A percentile compares a stretch with the other conserved stretches of the same genome.
These are phyloP conservation scores for Solanum habrochaites DNA, from an alignment of 257 asterid genomes.

Conservation along the genomic window DNA sequence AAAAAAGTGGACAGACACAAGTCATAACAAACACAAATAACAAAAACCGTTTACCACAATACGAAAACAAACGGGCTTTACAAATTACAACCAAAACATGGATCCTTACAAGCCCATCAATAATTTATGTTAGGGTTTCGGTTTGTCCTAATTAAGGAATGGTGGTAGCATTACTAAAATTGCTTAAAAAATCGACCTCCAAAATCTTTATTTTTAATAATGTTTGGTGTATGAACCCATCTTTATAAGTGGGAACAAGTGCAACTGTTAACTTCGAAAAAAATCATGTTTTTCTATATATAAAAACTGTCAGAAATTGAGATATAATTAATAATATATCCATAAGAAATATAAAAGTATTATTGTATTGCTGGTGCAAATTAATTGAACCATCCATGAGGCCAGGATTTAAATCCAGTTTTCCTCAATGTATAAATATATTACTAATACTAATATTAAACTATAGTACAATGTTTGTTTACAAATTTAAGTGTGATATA, in stretches of 20 bases:
- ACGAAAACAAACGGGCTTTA: neutral
- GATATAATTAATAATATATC: too few relatives aligned
- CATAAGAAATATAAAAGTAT: too few relatives aligned
- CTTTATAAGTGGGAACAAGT: too few relatives aligned
- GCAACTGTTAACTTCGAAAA: rapidly evolving
- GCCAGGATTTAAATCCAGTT: rapidly evolving
- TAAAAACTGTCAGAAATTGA: too few relatives aligned
- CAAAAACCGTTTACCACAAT: neutral
- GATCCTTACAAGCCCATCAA: neutral
- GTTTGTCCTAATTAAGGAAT: neutral
- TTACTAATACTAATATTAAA: neutral
- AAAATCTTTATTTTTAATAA: too few relatives aligned
- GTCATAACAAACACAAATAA: neutral
- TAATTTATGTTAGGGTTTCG: neutral
- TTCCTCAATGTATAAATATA: neutral
- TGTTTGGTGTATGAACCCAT: too few relatives aligned
- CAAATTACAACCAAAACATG: neutral
- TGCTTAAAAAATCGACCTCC: neutral
- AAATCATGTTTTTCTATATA: too few relatives aligned
- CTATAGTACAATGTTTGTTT: neutral
- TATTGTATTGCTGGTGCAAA: too few relatives aligned
- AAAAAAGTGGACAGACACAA: neutral
- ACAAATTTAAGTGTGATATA: neutral
- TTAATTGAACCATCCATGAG: too few relatives aligned
- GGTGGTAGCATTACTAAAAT: neutral